Evolutionary conservation across 371 early-diverging fungal genomes (phyloP), one percentile per base, ranked within the genome.

Genomic region (Rhizopus stolonifer): DNA sequence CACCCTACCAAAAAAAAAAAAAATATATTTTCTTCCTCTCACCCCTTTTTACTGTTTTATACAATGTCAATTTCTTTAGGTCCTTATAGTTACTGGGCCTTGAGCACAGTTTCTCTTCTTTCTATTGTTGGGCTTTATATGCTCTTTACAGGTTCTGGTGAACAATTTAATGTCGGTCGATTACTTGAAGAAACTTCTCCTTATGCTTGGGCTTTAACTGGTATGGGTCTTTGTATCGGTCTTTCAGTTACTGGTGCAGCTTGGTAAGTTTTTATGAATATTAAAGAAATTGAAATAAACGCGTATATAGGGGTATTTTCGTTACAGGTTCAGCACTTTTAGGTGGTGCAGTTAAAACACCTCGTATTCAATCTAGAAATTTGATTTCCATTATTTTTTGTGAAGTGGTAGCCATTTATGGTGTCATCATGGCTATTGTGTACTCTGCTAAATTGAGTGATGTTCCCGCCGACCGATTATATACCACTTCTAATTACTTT

Each of bases 331-430:
- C 92, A 22, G 86, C 87, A 52, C 79, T 98, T 22, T 74, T 96
- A 24, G 99, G 97, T 66, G 96, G 84, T 47, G 95, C 93, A 8
- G 95, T 98, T 55, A 81, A 84, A 56, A 85, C 93, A 4, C 99
- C 97, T 53, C 85, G 97, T 38, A 95, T 98, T 61, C 85, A 89
- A 51, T 96, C 96, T 18, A 91, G 95, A 78, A 98, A 97, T 80
- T 81, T 98, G 58, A 95, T 98, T 77, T 85, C 93, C 58, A 93
- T 98, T 56, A 95, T 96, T 74, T 96, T 98, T 65, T 98, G 97
- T 78, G 98, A 98, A 79, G 98, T 94, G 56, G 98, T 98, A 8
- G 98, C 96, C 57, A 98, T 98, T 60, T 98, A 98, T 69, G 98
- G 98, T 54, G 85, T 98, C 47, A 96, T 98, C 65, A 94, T 96